phyloP scores from a whole-genome alignment of 208 protist species.

The Herpetomonas tarakana region DNA sequence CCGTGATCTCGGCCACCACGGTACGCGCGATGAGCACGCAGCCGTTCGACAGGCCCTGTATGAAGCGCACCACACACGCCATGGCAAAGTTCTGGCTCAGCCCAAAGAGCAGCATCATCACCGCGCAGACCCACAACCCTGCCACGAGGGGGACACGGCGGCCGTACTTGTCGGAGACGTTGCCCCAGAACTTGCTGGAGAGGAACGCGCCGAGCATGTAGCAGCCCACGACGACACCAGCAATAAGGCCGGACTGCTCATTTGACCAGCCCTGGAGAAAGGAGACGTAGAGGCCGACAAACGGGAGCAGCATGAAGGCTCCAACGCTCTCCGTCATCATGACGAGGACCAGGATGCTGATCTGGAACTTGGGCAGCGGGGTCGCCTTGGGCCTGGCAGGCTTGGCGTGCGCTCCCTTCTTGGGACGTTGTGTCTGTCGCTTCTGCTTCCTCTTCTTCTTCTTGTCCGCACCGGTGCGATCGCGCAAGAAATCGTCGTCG shows the following conservation, averaged over 20 bases:
- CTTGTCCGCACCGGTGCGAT: no score
- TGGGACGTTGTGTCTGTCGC: no score
- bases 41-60: constrained; percentile 35
- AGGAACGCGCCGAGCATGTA: constrained; percentile 32
- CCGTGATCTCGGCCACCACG: constrained; percentile 37
- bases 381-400: constrained; percentile 8
- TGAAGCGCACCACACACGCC: constrained; percentile 26
- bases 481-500: no score
- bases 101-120: constrained; percentile 27
- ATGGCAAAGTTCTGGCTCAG: constrained; percentile 31
- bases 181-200: constrained; percentile 25
- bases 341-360: constrained; percentile 9
- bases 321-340: constrained; percentile 16
- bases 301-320: constrained; percentile 24
- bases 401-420: no score
- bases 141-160: constrained; percentile 24
- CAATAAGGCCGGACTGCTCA: constrained; percentile 24
- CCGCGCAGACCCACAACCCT: constrained; percentile 20
- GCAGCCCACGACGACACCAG: constrained; percentile 26
- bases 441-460: no score
- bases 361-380: constrained; percentile 5
- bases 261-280: constrained; percentile 16
- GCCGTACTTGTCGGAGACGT: constrained; percentile 25
- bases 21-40: constrained; percentile 38
- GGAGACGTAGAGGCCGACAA: constrained; percentile 35